Conservation (phyloP, 2,329 filamentous ascomycete genomes). For the Lecanoromycetidae sp. region DNA sequence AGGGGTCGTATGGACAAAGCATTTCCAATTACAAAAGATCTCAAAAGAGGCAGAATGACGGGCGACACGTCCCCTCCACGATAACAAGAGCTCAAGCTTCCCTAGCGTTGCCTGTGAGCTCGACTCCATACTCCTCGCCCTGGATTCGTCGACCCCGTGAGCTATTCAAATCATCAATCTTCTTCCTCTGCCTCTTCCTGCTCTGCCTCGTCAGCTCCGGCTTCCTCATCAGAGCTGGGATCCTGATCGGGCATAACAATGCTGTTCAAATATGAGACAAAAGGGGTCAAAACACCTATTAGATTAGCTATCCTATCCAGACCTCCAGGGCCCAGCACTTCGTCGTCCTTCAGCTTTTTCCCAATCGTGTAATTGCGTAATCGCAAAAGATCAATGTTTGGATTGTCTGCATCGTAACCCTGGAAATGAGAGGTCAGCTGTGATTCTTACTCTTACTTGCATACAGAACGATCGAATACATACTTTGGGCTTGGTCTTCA, state of each 20-base stretch:
- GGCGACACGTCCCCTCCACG: no score
- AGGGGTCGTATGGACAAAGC: no score
- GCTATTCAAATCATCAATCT: not conserved
- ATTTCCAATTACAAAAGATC: no score
- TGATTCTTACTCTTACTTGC: not conserved
- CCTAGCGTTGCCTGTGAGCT: no score
- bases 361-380: conserved; percentile 67
- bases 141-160: no score
- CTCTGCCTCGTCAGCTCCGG: conserved; percentile 7
- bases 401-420: conserved; percentile 63
- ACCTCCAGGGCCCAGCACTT: conserved; percentile 50
- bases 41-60: no score
- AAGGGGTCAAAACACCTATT: conserved; percentile 58
- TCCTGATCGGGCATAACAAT: conserved; percentile 60
- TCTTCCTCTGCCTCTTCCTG: conserved; percentile 3
- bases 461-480: conserved; percentile 22
- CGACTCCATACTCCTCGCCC: no score
- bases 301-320: conserved; percentile 54
- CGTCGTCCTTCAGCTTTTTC: conserved; percentile 51
- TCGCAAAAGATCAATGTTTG: conserved; percentile 68
- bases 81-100: no score
- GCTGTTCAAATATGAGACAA: conserved; percentile 63
- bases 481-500: conserved; percentile 81
- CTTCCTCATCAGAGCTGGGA: conserved; percentile 10
- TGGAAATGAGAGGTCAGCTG: conserved; percentile 26